A percentile compares a stretch with the other conserved stretches of the same genome.
These are phyloP conservation scores for Dendrobium officinale DNA, from an alignment of 106 monocot genomes.

Conservation along the genomic window DNA sequence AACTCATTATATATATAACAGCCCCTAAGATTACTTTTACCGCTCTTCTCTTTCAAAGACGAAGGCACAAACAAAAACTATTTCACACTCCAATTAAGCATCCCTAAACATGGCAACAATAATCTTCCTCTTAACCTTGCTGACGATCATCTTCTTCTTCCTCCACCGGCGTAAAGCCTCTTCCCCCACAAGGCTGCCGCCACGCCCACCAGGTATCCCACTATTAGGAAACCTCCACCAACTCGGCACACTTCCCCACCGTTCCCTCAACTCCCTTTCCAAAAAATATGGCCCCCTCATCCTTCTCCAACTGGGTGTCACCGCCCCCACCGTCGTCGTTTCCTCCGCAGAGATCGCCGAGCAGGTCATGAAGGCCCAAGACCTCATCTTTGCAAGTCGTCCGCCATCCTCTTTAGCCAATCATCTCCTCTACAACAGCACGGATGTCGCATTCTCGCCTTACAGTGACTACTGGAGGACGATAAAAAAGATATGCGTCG, in stretches of 20 bases:
- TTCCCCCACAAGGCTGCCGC: neutral
- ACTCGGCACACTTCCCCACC: slow-evolving; percentile 1
- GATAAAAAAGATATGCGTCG: slow-evolving; percentile 17
- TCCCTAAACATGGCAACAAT: neutral
- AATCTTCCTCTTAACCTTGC: neutral
- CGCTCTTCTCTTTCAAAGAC: no score
- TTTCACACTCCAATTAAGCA: no score
- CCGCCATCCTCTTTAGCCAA: neutral
- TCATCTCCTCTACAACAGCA: neutral
- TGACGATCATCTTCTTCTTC: neutral
- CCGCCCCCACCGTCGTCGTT: neutral
- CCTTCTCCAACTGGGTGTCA: slow-evolving; percentile 4
- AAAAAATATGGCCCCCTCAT: slow-evolving; percentile 10
- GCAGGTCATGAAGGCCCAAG: slow-evolving; percentile 12
- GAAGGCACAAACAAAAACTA: no score
- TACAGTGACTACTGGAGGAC: slow-evolving; percentile 15
- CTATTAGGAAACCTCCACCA: slow-evolving; percentile 20
- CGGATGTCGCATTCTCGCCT: slow-evolving; percentile 6
- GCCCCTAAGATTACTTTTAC: no score
- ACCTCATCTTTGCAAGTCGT: slow-evolving; percentile 3
- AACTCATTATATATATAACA: no score
- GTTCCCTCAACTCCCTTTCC: slow-evolving; percentile 10
- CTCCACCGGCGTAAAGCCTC: neutral
- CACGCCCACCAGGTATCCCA: slow-evolving; percentile 3
- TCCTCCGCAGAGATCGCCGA: slow-evolving; percentile 10